Evolutionary conservation across 164 flowering plant genomes (phyloP).

Genomic region (Dillenia suffruticosa): DNA sequence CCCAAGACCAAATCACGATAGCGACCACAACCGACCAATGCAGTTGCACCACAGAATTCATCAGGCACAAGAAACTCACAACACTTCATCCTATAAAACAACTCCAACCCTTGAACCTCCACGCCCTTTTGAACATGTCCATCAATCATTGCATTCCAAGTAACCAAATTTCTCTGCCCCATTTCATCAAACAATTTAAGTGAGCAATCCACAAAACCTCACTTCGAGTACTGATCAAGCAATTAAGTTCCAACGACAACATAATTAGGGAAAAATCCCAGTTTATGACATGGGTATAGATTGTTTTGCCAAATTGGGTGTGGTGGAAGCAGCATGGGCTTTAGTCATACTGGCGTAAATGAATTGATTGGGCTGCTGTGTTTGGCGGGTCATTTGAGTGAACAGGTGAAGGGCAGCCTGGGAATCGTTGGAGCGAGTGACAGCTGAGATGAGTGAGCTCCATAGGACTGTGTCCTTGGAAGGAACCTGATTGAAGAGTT

Average conservation of each 20-base stretch:
- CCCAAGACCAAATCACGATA: constrained; percentile 19
- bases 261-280: constrained; percentile 20
- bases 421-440: constrained; percentile 15
- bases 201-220: constrained; percentile 10
- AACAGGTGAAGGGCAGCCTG: constrained; percentile 28
- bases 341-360: constrained; percentile 23
- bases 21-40: constrained; percentile 21
- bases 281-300: constrained; percentile 21
- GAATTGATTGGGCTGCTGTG: constrained; percentile 23
- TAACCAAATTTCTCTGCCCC: constrained; percentile 22
- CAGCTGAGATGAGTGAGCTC: constrained; percentile 35
- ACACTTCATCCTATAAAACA: constrained; percentile 33
- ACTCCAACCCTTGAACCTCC: constrained; percentile 23
- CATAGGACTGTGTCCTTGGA: constrained; percentile 32
- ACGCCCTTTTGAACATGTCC: constrained; percentile 22
- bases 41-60: constrained; percentile 26
- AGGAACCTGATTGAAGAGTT: constrained; percentile 33
- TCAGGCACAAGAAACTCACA: constrained; percentile 17
- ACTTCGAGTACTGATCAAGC: constrained; percentile 27
- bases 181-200: constrained; percentile 29
- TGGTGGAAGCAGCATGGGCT: constrained; percentile 16
- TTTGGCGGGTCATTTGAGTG: constrained; percentile 20
- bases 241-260: constrained; percentile 30
- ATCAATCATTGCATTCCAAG: constrained; percentile 39
- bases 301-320: constrained; percentile 18